A percentile compares a stretch with the other conserved stretches of the same genome.
phyloP scores from a whole-genome alignment of 1,284 basidiomycete genomes.

The Fomitopsis betulina region DNA sequence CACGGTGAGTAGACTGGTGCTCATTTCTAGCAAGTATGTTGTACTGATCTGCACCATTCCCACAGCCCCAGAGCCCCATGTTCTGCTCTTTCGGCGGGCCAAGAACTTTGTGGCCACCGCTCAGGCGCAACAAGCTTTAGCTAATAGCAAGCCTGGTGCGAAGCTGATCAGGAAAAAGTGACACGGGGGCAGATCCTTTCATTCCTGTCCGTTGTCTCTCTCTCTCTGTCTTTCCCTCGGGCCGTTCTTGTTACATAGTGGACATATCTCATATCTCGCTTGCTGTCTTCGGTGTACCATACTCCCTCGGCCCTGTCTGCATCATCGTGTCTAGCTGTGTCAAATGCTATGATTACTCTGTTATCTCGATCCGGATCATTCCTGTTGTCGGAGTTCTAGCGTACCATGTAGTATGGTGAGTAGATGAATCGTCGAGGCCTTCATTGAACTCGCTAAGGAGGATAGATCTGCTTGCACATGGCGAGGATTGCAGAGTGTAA shows the following conservation, averaged over 20 bases:
- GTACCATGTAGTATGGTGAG: not conserved
- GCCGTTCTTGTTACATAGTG: constrained; percentile 2
- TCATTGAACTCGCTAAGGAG: not conserved
- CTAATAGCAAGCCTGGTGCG: constrained; percentile 16
- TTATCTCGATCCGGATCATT: not conserved
- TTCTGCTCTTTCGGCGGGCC: constrained; percentile 72
- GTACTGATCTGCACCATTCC: not conserved
- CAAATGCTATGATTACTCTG: constrained; percentile 1
- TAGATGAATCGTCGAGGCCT: not conserved
- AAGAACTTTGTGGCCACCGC: constrained; percentile 50
- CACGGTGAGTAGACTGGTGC: constrained; percentile 59
- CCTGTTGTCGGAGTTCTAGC: not conserved
- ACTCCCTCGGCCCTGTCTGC: not conserved
- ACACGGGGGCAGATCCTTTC: not conserved
- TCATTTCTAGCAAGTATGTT: not conserved
- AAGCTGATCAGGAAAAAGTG: constrained; percentile 29
- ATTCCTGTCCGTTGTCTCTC: not conserved
- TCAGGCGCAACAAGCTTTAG: constrained; percentile 17
- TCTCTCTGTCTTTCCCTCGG: not conserved
- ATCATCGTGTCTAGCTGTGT: constrained; percentile 2
- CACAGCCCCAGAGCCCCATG: constrained; percentile 84
- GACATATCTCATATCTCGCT: constrained; percentile 4
- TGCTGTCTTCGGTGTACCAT: constrained; percentile 5
- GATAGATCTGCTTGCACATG: not conserved
- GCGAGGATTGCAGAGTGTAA: not conserved